Evolutionary conservation across 1,284 basidiomycete species (phyloP).

Genomic region (Athelia sp.): DNA sequence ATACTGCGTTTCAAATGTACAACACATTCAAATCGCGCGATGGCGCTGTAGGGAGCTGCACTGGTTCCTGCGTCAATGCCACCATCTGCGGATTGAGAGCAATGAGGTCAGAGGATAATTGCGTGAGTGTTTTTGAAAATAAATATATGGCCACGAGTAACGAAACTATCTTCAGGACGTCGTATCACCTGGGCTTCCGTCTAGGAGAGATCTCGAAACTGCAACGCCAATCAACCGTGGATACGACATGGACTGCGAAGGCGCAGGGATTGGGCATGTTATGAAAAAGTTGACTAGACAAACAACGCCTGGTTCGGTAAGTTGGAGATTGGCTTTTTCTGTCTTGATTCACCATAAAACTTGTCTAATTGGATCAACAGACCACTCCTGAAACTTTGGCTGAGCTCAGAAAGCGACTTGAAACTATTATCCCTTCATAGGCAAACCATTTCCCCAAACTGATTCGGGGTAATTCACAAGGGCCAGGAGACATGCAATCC

Average conservation of each 20-base stretch:
- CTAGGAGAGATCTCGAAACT: neutral
- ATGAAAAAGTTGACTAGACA: neutral
- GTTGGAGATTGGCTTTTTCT: neutral
- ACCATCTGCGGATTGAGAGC: conserved; percentile 47
- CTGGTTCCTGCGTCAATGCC: conserved; percentile 35
- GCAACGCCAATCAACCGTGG: neutral
- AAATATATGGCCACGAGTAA: neutral
- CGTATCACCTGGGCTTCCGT: neutral
- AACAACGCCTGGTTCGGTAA: neutral
- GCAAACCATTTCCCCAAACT: too few relatives aligned
- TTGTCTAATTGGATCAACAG: neutral
- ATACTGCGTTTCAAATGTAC: conserved; percentile 42
- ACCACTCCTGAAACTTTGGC: neutral
- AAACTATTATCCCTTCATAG: neutral
- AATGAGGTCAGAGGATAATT: conserved; percentile 43
- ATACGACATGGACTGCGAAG: neutral
- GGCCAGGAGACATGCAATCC: too few relatives aligned
- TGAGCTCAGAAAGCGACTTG: neutral
- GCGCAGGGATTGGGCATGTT: neutral
- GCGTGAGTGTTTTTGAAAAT: conserved; percentile 34
- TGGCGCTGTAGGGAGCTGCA: conserved; percentile 29
- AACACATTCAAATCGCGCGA: conserved; percentile 37
- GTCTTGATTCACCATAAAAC: neutral
- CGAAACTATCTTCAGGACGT: neutral
- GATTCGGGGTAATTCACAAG: too few relatives aligned